phyloP scores from a whole-genome alignment of 176 grass and related monocot genomes.

The Secale cereale region DNA sequence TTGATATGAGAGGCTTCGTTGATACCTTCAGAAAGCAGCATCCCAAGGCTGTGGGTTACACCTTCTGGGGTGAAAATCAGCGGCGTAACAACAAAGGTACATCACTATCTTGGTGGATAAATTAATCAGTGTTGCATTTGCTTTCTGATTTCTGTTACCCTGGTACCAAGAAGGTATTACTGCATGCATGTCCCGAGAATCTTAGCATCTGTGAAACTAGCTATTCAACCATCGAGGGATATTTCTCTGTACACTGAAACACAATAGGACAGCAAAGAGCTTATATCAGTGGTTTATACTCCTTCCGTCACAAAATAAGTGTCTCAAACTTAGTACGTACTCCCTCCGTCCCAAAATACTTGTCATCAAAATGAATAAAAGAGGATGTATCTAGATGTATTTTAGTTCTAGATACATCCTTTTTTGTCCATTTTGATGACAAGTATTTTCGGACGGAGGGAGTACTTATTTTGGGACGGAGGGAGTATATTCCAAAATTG shows the following conservation, averaged over 20 bases:
- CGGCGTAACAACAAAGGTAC: constrained; percentile 39
- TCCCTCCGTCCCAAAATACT: too few species aligned
- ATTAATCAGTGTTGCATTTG: not conserved
- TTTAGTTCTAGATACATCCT: too few species aligned
- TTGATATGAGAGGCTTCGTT: constrained; percentile 57
- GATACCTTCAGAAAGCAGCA: constrained; percentile 92
- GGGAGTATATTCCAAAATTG: not conserved
- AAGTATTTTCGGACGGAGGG: too few species aligned
- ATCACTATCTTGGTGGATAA: not conserved
- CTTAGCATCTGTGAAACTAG: not conserved
- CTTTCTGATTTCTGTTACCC: not conserved
- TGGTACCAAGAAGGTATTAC: not conserved
- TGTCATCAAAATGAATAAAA: too few species aligned
- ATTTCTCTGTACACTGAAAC: not conserved
- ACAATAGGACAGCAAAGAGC: not conserved
- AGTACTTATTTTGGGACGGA: too few species aligned
- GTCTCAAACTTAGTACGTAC: too few species aligned
- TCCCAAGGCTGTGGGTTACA: constrained; percentile 66
- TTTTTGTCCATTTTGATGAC: too few species aligned
- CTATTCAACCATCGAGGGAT: not conserved
- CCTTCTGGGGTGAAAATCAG: constrained; percentile 87
- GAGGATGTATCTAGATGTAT: too few species aligned
- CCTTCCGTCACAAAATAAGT: too few species aligned
- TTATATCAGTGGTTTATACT: not conserved
- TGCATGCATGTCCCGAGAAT: not conserved